Base-by-base conservation (phyloP, 2,329 filamentous ascomycete genomes). In the Pyrenophora teres region DNA sequence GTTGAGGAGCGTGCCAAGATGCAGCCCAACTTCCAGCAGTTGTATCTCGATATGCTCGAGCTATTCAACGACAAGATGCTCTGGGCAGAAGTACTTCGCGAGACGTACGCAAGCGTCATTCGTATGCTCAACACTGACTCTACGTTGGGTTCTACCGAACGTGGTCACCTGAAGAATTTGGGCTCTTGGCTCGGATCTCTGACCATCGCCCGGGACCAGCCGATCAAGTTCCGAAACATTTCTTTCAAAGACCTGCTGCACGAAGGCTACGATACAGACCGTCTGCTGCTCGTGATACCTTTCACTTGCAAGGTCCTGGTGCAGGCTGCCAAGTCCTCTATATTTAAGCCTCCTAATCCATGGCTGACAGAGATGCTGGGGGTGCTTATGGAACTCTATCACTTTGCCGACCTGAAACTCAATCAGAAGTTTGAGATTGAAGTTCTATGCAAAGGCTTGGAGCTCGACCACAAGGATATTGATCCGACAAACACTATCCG, bases 401-500 rank as follows among this genome's bases (percentile, higher is more conserved):
- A 96, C 67, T 89, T 89, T 65, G 91, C 90, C 12, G 93, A 97
- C 64, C 79, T 99, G 49, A 97, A 97, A 73, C 83, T 99, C 32
- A 97, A 97, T 63, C 86, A 96, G 44, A 99, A 97, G 67, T 99
- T 99, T 64, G 94, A 99, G 74, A 97, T 99, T 51, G 94, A 99
- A 74, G 92, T 99, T 21, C 82, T 99, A 19, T 99, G 92, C 79
- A 95, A 95, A 70, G 92, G 92, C 10, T 79, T 99, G 13, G 88
- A 87, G 47, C 80, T 97, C n/a, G 92, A 97, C 57, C 89, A 96
- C 74, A 96, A 95, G 76, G 87, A 84, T 52, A 92, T 97, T 56
- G 89, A 95, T 63, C 90, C 93, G 0, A 90, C 92, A 0, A 87
- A 88, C 18, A 87, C 92, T 68, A 94, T 99, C 49, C 83, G 92